phyloP scores from a whole-genome alignment of 75 land plant genomes.

The Pseudotsuga menziesii region DNA sequence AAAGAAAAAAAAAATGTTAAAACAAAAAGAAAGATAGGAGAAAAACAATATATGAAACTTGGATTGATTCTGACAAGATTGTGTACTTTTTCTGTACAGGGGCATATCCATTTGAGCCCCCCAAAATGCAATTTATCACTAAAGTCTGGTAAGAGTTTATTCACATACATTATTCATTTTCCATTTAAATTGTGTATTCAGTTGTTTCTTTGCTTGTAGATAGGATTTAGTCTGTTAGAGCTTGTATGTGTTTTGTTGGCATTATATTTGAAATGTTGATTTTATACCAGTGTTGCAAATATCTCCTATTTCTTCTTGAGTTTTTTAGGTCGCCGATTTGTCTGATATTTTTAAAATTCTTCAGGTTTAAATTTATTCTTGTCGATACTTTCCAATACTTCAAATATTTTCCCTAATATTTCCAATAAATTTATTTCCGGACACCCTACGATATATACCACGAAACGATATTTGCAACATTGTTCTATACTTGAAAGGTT shows the following conservation, averaged over 20 bases:
- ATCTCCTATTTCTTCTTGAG: no score
- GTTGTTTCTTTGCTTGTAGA: background rate
- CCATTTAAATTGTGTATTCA: background rate
- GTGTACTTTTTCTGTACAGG: constrained; percentile 39
- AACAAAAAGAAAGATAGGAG: constrained; percentile 4
- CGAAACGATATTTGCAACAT: no score
- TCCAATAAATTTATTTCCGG: no score
- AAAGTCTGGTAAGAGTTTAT: constrained; percentile 85
- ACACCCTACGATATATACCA: no score
- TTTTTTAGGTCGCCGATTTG: no score
- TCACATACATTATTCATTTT: background rate
- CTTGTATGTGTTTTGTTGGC: background rate
- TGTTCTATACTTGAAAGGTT: background rate
- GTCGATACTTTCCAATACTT: no score
- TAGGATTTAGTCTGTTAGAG: background rate
- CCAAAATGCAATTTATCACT: constrained; percentile 93
- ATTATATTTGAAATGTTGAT: background rate
- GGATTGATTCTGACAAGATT: background rate
- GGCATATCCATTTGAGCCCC: constrained; percentile 99
- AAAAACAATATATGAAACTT: background rate
- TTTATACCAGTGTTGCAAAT: no score
- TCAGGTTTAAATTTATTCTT: no score
- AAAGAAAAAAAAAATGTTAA: constrained; percentile 8
- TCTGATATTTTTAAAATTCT: no score
- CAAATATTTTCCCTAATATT: no score